phyloP scores from a whole-genome alignment of 345 rosid species.

The Populus deltoides region DNA sequence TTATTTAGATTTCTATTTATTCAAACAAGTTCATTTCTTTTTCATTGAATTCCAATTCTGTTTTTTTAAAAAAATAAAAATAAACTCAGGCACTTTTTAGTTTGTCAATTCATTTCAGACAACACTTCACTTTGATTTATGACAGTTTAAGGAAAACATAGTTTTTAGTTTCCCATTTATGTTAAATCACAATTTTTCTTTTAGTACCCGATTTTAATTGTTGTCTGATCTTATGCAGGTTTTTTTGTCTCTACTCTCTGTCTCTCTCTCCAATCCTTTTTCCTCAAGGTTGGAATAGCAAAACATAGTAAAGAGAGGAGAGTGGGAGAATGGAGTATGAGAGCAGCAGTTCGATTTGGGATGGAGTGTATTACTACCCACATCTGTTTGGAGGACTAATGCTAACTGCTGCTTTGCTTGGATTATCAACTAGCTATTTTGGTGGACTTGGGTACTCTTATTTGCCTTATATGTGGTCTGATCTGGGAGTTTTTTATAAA shows the following conservation, averaged over 20 bases:
- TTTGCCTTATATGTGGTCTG: slow-evolving; percentile 39
- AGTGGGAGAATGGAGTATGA: slow-evolving; percentile 43
- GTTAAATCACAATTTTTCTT: background rate
- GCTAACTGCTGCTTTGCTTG: slow-evolving; percentile 61
- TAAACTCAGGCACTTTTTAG: background rate
- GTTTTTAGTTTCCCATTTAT: background rate
- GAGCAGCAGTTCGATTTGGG: slow-evolving; percentile 58
- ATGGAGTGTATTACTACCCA: slow-evolving; percentile 51
- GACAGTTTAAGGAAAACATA: no score
- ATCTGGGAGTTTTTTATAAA: slow-evolving; percentile 42
- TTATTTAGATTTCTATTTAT: background rate
- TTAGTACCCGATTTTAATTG: background rate
- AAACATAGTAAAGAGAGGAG: background rate
- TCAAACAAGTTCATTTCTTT: background rate
- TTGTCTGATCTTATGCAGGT: background rate
- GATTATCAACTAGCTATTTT: slow-evolving; percentile 58
- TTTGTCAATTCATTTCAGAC: background rate
- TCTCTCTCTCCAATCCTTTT: background rate
- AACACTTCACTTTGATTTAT: background rate
- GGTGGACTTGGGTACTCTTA: slow-evolving; percentile 54
- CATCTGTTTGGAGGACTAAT: slow-evolving; percentile 64
- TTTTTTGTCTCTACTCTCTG: background rate
- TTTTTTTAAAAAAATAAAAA: no score
- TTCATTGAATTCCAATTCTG: no score
- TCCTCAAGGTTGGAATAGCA: background rate